A percentile compares a stretch with the other conserved stretches of the same genome.
These are phyloP conservation scores for Amanita pallidorosea DNA, from an alignment of 768 basidiomycete genomes.

Conservation along the genomic window DNA sequence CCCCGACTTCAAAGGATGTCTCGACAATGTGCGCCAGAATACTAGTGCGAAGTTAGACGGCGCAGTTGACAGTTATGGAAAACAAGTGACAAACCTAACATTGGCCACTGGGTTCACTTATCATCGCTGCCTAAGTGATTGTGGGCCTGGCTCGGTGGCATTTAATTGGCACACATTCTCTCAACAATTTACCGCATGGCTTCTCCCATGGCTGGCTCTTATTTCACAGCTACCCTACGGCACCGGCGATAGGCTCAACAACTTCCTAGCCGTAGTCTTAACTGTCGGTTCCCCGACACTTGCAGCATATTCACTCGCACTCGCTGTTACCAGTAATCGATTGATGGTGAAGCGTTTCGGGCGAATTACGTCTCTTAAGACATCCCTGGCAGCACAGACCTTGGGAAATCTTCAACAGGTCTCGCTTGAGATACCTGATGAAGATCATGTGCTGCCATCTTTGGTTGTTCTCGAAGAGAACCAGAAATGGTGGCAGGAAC, in stretches of 20 bases:
- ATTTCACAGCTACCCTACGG: conserved; percentile 42
- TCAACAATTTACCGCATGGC: conserved; percentile 32
- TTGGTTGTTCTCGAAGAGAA: conserved; percentile 31
- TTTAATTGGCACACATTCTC: conserved; percentile 23
- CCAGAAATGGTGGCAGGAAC: conserved; percentile 28
- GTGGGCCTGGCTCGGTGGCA: conserved; percentile 15
- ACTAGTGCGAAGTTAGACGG: conserved; percentile 6
- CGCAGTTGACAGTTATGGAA: background rate
- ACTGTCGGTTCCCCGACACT: conserved; percentile 34
- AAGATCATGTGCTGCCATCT: conserved; percentile 22
- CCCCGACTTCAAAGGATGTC: background rate
- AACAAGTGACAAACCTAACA: background rate
- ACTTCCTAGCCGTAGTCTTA: conserved; percentile 29
- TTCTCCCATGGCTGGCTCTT: conserved; percentile 37
- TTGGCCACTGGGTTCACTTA: background rate
- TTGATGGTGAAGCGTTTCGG: conserved; percentile 27
- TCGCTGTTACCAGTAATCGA: conserved; percentile 32
- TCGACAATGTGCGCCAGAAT: background rate
- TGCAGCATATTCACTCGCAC: conserved; percentile 31
- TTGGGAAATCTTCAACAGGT: conserved; percentile 32
- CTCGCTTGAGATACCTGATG: conserved; percentile 20
- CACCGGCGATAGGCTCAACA: conserved; percentile 24
- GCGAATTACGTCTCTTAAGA: conserved; percentile 19
- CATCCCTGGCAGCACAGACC: conserved; percentile 18
- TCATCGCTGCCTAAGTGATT: conserved; percentile 6